Base-by-base conservation (phyloP, 768 basidiomycete species). In the Brasilioporus rufonigricans region DNA sequence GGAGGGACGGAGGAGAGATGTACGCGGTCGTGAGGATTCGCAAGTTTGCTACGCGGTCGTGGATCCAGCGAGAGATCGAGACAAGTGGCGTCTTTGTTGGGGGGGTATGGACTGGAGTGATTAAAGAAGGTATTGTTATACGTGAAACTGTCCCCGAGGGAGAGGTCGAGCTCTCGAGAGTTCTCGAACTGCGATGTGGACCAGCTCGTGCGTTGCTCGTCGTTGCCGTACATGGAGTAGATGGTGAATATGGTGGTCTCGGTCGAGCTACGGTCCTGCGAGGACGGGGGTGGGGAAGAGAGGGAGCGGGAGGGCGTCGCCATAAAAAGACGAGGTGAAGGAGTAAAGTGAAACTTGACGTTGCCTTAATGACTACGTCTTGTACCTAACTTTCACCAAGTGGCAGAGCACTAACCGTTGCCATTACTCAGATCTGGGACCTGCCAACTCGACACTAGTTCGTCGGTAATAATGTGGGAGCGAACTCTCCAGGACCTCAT, bases 401-500 rank as follows among this genome's bases (percentile, higher is more conserved):
- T 29, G 27, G n/a, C n/a, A n/a, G n/a, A n/a, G n/a, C n/a, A n/a
- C n/a, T n/a, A n/a, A n/a, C n/a, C n/a, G n/a, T n/a, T n/a, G n/a
- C n/a, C n/a, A n/a, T n/a, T n/a, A n/a, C n/a, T n/a, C n/a, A n/a
- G n/a, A n/a, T n/a, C n/a, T n/a, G n/a, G n/a, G 35, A 36, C 14
- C 35, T 36, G 3, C 35, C 35, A 36, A 36, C 2, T 36, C 35
- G 13, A 5, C 16, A 18, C 32, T 29, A 29, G 27, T 29, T 36
- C 35, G 35, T 36, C 35, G 35, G 7, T 13, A 14, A 13, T 33
- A 16, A 98, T 97, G 95, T 97, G 93, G 91, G 95, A 98, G 78
- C 82, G 94, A 50, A 96, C 93, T 7, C 81, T 98, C 10, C 91
- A 96, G 66, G 94, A 96, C 74, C 88, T 97, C 65, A 93, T 97